Evolutionary conservation across 2,329 filamentous ascomycete genomes (phyloP).

Genomic region (Mycosphaerella sp.): DNA sequence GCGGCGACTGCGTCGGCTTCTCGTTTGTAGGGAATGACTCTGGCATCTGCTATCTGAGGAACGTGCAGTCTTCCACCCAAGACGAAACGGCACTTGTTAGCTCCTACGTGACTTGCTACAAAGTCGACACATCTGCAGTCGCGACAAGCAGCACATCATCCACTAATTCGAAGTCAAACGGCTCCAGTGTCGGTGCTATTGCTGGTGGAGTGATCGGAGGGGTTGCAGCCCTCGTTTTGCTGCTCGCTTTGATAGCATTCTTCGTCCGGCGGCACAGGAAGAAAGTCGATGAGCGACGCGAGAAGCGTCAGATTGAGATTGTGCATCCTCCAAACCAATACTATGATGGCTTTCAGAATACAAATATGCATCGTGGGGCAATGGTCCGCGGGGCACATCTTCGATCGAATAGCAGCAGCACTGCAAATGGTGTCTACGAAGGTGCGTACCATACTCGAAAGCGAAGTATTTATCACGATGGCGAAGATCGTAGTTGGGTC

Average conservation of each 20-base stretch:
- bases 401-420: constrained; percentile 21
- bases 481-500: constrained; percentile 22
- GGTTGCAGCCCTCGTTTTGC: constrained; percentile 9
- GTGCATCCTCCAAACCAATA: constrained; percentile 6
- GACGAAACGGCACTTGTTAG: constrained; percentile 18
- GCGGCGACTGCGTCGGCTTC: constrained; percentile 27
- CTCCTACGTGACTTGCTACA: constrained; percentile 26
- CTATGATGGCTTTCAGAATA: constrained; percentile 8
- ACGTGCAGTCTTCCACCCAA: constrained; percentile 18
- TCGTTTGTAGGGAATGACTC: constrained; percentile 25
- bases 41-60: constrained; percentile 29
- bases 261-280: constrained; percentile 10
- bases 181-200: constrained; percentile 14
- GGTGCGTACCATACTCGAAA: constrained; percentile 29
- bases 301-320: constrained; percentile 3
- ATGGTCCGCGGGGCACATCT: constrained; percentile 12
- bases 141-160: constrained; percentile 1
- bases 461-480: constrained; percentile 25
- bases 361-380: constrained; percentile 3
- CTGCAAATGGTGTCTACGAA: constrained; percentile 28
- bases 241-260: constrained; percentile 9
- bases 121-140: constrained; percentile 19
- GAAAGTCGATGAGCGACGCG: constrained; percentile 7
- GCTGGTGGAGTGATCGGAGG: constrained; percentile 17
- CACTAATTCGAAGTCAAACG: not conserved